Conservation (phyloP, 177 flowering plant species). For the Vitis hybrid region DNA sequence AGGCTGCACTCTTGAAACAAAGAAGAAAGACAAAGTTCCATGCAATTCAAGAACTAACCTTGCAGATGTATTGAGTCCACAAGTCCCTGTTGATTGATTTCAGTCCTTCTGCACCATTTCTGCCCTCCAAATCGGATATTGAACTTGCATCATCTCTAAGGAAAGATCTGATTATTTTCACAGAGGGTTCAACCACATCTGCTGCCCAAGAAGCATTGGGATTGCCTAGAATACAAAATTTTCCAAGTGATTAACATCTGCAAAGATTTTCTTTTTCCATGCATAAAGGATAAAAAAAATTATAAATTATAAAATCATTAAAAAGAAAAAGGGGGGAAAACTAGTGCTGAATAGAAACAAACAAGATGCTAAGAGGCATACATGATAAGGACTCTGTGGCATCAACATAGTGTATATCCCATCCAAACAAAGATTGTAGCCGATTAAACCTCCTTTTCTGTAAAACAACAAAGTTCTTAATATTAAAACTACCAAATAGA, state of each 20-base stretch:
- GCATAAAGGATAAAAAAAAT: too few species aligned
- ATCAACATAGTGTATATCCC: conserved; percentile 72
- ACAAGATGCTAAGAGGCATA: conserved; percentile 21
- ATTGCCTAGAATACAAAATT: conserved; percentile 34
- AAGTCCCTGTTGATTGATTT: conserved; percentile 53
- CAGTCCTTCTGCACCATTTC: conserved; percentile 1
- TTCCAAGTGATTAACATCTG: too few species aligned
- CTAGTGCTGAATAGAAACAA: neutral
- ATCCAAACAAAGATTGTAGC: conserved; percentile 69
- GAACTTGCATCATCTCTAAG: conserved; percentile 28
- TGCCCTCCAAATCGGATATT: conserved; percentile 10
- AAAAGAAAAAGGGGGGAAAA: neutral
- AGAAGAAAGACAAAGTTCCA: neutral
- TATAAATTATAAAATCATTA: neutral
- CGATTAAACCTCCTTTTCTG: conserved; percentile 81
- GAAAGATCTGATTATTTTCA: conserved; percentile 49
- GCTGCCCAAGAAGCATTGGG: conserved; percentile 54
- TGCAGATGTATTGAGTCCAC: conserved; percentile 80
- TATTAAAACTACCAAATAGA: conserved; percentile 3
- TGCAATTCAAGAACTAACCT: conserved; percentile 42
- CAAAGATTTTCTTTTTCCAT: too few species aligned
- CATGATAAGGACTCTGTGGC: conserved; percentile 66
- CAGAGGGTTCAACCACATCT: conserved; percentile 69
- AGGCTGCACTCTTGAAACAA: neutral
- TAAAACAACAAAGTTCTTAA: neutral